Base-by-base conservation (phyloP, 1,284 basidiomycete species). In the Ustilago sp. region DNA sequence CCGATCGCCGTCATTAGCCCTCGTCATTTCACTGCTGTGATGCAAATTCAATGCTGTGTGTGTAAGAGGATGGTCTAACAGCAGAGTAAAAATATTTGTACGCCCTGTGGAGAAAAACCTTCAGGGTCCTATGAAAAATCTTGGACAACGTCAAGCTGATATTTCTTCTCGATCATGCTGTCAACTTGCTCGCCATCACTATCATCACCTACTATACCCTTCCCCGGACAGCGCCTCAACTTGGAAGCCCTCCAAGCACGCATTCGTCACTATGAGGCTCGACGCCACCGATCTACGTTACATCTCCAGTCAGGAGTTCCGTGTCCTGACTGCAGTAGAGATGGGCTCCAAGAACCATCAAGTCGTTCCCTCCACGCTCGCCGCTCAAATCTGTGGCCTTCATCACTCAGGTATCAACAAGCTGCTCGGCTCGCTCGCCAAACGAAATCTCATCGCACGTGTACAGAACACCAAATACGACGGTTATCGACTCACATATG, bases 341-440 rank as follows among this genome's bases (percentile, higher is more conserved):
- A 95, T 97, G 90, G 97, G 96, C 39, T 97, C 94, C 5, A 97
- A 97, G 88, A 98, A 98, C 84, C 96, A 99, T 85, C 93, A 98
- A 87, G 90, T 98, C 50, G 95, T 99, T 2, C 96, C 96, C 1
- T 92, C 93, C 0, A 86, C 90, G 0, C 90, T 98, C 68, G 94
- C 98, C 77, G 92, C 93, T 3, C 93, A 96, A 86, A 93, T 99
- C 54, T 95, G 95, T 9, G 93, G 94, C 19, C 89, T 98, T 57
- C 89, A 94, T 38, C 93, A 92, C 75, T 95, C 96, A 48, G 94
- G 94, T 1, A 93, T 97, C 61, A 97, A 95, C 88, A 99, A 98
- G 87, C 88, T 94, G 45, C 89, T 98, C 62, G 93, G 94, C 4
- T 91, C 91, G 28, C 90, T 99, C 7, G 94, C 95, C 0, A 97